Percentiles rank a stretch among this genome's conserved stretches.
phyloP scores from a whole-genome alignment of 345 rosid genomes.

The Eucalyptus erythrocorys region DNA sequence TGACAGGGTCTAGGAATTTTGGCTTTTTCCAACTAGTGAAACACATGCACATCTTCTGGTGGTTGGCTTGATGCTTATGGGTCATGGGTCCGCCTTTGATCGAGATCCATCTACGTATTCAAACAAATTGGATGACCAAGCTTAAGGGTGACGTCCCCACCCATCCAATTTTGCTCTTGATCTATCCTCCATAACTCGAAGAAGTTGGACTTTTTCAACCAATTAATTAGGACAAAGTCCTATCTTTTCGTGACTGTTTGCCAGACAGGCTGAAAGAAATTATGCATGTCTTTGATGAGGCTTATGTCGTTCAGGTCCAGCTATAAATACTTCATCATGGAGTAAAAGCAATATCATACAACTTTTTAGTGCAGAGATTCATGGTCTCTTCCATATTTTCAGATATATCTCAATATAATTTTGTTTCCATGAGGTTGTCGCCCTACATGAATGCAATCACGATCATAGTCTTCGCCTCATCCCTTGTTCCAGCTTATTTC shows the following conservation, averaged over 20 bases:
- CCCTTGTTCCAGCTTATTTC: neutral
- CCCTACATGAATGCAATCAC: neutral
- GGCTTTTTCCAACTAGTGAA: neutral
- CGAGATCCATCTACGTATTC: neutral
- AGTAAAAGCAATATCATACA: neutral
- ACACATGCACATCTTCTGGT: neutral
- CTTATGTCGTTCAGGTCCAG: neutral
- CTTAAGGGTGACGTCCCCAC: neutral
- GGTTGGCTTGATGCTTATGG: neutral
- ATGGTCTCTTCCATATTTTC: neutral
- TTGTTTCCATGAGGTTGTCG: neutral
- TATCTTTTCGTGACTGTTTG: neutral
- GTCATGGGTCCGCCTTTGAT: neutral
- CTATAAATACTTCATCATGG: neutral
- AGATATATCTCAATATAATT: neutral
- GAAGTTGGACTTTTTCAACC: neutral
- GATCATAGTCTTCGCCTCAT: neutral
- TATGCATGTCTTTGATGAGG: neutral
- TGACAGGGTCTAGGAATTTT: neutral
- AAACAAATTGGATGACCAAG: neutral
- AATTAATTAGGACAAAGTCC: neutral
- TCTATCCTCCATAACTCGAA: neutral
- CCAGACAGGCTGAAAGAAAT: neutral
- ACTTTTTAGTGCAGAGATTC: neutral
- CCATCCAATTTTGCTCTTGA: too few relatives aligned